A percentile compares a stretch with the other conserved stretches of the same genome.
phyloP scores from a whole-genome alignment of 1,139 yeast genomes.

The Spencermartinsiella ligniputridi region DNA sequence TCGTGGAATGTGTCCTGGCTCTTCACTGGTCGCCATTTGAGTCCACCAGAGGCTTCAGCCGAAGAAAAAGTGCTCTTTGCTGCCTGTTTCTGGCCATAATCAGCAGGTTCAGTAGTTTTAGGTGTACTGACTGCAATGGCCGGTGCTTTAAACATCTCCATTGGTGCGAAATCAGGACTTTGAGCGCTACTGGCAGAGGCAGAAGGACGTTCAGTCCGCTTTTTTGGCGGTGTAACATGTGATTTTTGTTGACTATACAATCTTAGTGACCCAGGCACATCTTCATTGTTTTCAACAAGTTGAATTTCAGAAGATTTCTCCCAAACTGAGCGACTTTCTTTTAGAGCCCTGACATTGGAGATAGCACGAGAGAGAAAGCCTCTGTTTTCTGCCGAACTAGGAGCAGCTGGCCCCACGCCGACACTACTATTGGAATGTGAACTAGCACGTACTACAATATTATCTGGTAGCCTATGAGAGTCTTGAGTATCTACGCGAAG shows the following conservation, averaged over 20 bases:
- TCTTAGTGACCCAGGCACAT: no score
- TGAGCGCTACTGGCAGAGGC: no score
- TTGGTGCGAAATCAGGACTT: neutral
- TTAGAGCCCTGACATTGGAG: no score
- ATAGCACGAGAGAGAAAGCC: no score
- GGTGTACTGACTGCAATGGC: neutral
- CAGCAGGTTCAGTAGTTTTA: neutral
- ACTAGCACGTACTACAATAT: no score
- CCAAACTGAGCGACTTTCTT: no score
- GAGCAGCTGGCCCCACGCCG: neutral
- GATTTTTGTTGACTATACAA: no score
- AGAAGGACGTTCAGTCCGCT: no score
- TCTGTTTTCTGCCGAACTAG: neutral
- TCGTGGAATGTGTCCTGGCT: neutral
- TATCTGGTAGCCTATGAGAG: no score
- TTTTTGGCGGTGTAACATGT: neutral
- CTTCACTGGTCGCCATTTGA: neutral
- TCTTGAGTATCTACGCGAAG: no score
- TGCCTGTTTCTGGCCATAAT: neutral
- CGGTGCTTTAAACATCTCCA: neutral
- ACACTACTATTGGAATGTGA: neutral
- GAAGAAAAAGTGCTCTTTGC: neutral
- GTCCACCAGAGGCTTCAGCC: neutral
- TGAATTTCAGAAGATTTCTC: no score
- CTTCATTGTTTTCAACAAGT: no score